Evolutionary conservation across 176 grass and related monocot species (phyloP).

Genomic region (Hyparrhenia diplandra): DNA sequence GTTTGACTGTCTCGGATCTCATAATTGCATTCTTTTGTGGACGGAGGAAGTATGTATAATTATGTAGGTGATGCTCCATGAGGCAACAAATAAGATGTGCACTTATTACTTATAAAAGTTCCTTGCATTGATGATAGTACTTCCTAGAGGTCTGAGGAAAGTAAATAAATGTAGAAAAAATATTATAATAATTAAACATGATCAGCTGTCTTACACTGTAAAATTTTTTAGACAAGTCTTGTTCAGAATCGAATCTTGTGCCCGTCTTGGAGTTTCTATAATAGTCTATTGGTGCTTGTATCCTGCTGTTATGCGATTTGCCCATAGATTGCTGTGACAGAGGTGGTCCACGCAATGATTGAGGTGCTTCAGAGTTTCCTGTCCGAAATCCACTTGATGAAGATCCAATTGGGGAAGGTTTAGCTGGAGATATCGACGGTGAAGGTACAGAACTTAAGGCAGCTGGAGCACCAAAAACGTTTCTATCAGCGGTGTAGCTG

Average conservation of each 20-base stretch:
- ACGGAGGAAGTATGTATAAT: no score
- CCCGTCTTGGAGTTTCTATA: slow-evolving; percentile 47
- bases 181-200: slow-evolving; percentile 13
- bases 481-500: slow-evolving; percentile 26
- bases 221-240: slow-evolving; percentile 70
- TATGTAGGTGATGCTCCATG: not conserved
- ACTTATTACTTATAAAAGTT: slow-evolving; percentile 12
- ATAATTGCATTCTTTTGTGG: no score
- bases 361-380: slow-evolving; percentile 42
- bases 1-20: no score
- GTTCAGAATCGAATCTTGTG: slow-evolving; percentile 48
- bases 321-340: slow-evolving; percentile 27
- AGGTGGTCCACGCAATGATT: slow-evolving; percentile 30
- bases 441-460: slow-evolving; percentile 26
- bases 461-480: slow-evolving; percentile 34
- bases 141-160: not conserved
- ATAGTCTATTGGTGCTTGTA: slow-evolving; percentile 26
- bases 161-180: slow-evolving; percentile 12
- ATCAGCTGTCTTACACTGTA: slow-evolving; percentile 64
- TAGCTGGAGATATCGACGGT: slow-evolving; percentile 25
- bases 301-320: slow-evolving; percentile 44
- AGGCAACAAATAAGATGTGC: slow-evolving; percentile 5
- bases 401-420: slow-evolving; percentile 20
- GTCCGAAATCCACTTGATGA: slow-evolving; percentile 33
- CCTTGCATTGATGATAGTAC: slow-evolving; percentile 16